Percentiles rank a stretch among this genome's conserved stretches.
Evolutionary conservation across 805 yeast species (phyloP).

Genomic region (Candida railenensis): DNA sequence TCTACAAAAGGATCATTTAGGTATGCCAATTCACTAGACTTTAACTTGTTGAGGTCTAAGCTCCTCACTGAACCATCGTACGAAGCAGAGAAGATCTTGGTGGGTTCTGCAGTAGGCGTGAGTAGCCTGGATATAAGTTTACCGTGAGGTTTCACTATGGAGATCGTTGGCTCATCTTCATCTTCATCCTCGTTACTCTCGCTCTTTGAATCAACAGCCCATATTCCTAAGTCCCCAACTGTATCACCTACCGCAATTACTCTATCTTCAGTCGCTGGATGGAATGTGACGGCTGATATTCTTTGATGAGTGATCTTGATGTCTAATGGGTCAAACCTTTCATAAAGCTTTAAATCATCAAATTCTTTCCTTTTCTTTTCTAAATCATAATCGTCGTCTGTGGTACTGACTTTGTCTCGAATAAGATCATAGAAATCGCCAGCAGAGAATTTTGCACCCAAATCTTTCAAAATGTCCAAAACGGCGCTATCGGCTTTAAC

Average conservation of each 20-base stretch:
- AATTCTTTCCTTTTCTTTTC: slow-evolving; percentile 54
- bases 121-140: slow-evolving; percentile 66
- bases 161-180: slow-evolving; percentile 48
- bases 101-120: slow-evolving; percentile 48
- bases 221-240: slow-evolving; percentile 80
- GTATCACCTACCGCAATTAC: slow-evolving; percentile 86
- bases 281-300: slow-evolving; percentile 71
- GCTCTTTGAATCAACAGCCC: slow-evolving; percentile 65
- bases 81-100: slow-evolving; percentile 65
- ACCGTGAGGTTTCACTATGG: slow-evolving; percentile 73
- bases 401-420: slow-evolving; percentile 19
- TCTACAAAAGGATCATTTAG: slow-evolving; percentile 53
- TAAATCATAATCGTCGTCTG: slow-evolving; percentile 26
- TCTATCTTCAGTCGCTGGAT: slow-evolving; percentile 64
- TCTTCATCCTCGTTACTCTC: slow-evolving; percentile 32
- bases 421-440: slow-evolving; percentile 70
- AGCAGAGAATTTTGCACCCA: slow-evolving; percentile 57
- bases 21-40: slow-evolving; percentile 50
- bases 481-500: slow-evolving; percentile 22
- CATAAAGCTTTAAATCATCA: slow-evolving; percentile 49
- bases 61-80: slow-evolving; percentile 86
- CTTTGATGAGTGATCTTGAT: slow-evolving; percentile 71
- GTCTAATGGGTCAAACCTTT: slow-evolving; percentile 63
- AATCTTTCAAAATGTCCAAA: slow-evolving; percentile 28
- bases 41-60: slow-evolving; percentile 62